Conservation (phyloP, 1,284 basidiomycete species). For the Ustilago loliicola region DNA sequence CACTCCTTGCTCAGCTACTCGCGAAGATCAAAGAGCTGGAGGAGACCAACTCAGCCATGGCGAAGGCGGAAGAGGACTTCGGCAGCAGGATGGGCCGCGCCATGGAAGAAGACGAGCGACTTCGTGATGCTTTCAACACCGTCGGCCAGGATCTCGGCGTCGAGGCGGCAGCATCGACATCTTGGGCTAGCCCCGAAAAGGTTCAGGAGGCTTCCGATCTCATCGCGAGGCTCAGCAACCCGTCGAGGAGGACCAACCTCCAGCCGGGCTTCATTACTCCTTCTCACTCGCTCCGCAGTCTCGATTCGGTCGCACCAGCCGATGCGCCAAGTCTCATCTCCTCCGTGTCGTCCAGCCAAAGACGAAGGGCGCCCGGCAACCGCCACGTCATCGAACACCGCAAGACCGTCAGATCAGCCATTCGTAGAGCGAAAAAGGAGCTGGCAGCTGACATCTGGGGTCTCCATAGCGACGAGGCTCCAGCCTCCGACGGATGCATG, state of each 20-base stretch:
- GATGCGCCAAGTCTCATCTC: slow-evolving; percentile 9
- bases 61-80: slow-evolving; percentile 52
- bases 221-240: not conserved
- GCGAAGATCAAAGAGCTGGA: slow-evolving; percentile 65
- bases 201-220: not conserved
- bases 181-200: slow-evolving; percentile 2
- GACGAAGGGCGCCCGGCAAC: slow-evolving; percentile 58
- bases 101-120: slow-evolving; percentile 61
- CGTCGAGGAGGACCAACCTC: not conserved
- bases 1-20: slow-evolving; percentile 55
- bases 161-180: not conserved
- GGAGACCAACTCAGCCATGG: slow-evolving; percentile 59
- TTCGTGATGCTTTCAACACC: slow-evolving; percentile 60
- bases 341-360: slow-evolving; percentile 21
- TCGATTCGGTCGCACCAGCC: slow-evolving; percentile 22
- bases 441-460: slow-evolving; percentile 31
- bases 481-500: slow-evolving; percentile 4
- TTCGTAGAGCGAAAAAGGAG: slow-evolving; percentile 43
- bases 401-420: slow-evolving; percentile 53
- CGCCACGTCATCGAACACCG: slow-evolving; percentile 58
- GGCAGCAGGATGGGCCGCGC: slow-evolving; percentile 58
- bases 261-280: slow-evolving; percentile 29
- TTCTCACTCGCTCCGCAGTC: slow-evolving; percentile 29
- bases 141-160: slow-evolving; percentile 36
- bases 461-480: slow-evolving; percentile 22